Evolutionary conservation across 176 grass and related monocot genomes (phyloP).

Genomic region (Zoysia pacifica): DNA sequence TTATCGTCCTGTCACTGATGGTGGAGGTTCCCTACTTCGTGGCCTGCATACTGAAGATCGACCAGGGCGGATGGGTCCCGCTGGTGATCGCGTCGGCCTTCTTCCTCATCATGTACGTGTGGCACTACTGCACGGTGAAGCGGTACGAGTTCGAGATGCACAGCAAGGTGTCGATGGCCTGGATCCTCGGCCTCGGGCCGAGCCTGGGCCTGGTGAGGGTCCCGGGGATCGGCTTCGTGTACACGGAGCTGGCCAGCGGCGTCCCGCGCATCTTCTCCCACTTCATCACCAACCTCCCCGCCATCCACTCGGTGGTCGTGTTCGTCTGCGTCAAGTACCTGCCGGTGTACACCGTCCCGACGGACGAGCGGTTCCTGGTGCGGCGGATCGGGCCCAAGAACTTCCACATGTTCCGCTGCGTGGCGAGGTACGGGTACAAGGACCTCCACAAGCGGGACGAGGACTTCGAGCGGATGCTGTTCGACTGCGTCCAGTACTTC

Average conservation of each 20-base stretch:
- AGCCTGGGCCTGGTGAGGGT: constrained; percentile 92
- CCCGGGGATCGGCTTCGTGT: constrained; percentile 93
- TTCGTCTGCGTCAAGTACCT: constrained; percentile 98
- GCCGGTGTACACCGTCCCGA: constrained; percentile 85
- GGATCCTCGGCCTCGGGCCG: constrained; percentile 92
- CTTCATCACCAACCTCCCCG: constrained; percentile 97
- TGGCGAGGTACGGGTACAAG: constrained; percentile 91
- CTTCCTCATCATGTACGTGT: constrained; percentile 92
- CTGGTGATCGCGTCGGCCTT: constrained; percentile 74
- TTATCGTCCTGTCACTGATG: constrained; percentile 72
- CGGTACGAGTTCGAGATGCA: constrained; percentile 97
- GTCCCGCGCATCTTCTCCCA: constrained; percentile 96
- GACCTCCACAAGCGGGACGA: constrained; percentile 93
- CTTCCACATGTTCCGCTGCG: constrained; percentile 93
- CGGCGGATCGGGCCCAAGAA: constrained; percentile 85
- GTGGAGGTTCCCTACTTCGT: constrained; percentile 94
- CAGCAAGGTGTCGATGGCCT: constrained; percentile 97
- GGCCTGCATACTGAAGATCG: constrained; percentile 85
- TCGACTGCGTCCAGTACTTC: constrained; percentile 63
- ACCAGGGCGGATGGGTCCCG: constrained; percentile 93
- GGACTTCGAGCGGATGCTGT: constrained; percentile 87
- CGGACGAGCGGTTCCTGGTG: constrained; percentile 86
- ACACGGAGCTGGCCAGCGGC: constrained; percentile 91
- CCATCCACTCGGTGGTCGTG: constrained; percentile 89
- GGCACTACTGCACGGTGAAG: constrained; percentile 93